Evolutionary conservation across 1,139 yeast genomes (phyloP).

Genomic region (Yamadazyma diddensiae): DNA sequence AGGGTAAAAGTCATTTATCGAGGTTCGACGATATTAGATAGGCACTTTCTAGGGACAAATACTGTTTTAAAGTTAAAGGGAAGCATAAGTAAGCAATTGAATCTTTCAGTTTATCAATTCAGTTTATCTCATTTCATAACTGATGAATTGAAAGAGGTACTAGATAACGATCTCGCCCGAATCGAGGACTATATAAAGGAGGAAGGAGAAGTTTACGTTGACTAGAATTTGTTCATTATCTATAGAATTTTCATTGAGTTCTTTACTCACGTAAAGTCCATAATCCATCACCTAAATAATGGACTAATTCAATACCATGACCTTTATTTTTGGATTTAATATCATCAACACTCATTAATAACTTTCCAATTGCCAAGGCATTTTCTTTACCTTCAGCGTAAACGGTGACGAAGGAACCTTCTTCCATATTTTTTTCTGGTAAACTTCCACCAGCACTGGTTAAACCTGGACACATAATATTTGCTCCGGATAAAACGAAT

Average conservation of each 20-base stretch:
- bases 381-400: constrained; percentile 92
- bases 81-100: constrained; percentile 14
- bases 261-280: constrained; percentile 55
- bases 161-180: constrained; percentile 34
- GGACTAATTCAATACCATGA: constrained; percentile 82
- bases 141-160: constrained; percentile 13
- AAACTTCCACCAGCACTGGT: constrained; percentile 86
- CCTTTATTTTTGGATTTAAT: constrained; percentile 84
- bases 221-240: no score
- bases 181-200: constrained; percentile 32
- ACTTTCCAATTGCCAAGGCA: constrained; percentile 86
- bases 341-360: constrained; percentile 87
- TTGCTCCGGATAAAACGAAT: constrained; percentile 90
- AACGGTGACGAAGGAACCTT: constrained; percentile 71
- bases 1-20: constrained; percentile 11
- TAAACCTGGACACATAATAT: constrained; percentile 96
- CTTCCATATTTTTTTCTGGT: constrained; percentile 66
- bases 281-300: constrained; percentile 87
- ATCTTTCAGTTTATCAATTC: constrained; percentile 18
- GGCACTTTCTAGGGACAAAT: constrained; percentile 22
- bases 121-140: constrained; percentile 18
- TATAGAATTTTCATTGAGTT: constrained; percentile 9
- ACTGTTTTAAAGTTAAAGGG: constrained; percentile 31
- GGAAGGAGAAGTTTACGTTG: constrained; percentile 9
- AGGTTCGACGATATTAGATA: constrained; percentile 7